Evolutionary conservation across 176 grass and related monocot genomes (phyloP).

Genomic region (Phoenix dactylifera): DNA sequence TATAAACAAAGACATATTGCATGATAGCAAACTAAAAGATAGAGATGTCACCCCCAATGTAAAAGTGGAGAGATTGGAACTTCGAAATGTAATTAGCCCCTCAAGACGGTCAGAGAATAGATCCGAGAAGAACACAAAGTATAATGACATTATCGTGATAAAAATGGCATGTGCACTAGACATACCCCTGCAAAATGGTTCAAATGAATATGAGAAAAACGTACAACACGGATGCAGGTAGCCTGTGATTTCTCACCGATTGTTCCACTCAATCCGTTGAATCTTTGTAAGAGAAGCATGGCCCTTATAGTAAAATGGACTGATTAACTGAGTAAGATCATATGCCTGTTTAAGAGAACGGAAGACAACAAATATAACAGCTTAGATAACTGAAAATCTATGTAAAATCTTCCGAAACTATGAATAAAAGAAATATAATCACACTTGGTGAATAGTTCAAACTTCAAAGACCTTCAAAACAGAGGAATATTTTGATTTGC

Average conservation of each 20-base stretch:
- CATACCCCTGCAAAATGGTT: conserved; percentile 84
- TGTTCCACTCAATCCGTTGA: conserved; percentile 93
- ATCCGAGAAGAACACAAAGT: conserved; percentile 63
- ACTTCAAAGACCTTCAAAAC: no score
- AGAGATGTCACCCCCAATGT: conserved; percentile 54
- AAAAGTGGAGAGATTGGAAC: conserved; percentile 67
- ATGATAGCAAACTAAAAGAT: conserved; percentile 1
- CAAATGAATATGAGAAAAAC: conserved; percentile 2
- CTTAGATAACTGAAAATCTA: no score
- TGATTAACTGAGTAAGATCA: conserved; percentile 55
- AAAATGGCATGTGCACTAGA: conserved; percentile 79
- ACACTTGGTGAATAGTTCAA: no score
- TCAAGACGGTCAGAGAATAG: conserved; percentile 64
- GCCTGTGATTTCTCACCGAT: conserved; percentile 43
- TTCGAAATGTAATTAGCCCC: conserved; percentile 63
- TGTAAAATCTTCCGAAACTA: no score
- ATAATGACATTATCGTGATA: conserved; percentile 69
- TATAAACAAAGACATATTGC: background rate
- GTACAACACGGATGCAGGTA: background rate
- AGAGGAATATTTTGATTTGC: no score
- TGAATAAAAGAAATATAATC: no score
- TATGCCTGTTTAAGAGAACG: conserved; percentile 47
- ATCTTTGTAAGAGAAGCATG: conserved; percentile 75
- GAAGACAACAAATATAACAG: no score
- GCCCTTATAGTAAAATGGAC: conserved; percentile 72